Conservation (phyloP, 257 asterid genomes). For the Lantana camara region DNA sequence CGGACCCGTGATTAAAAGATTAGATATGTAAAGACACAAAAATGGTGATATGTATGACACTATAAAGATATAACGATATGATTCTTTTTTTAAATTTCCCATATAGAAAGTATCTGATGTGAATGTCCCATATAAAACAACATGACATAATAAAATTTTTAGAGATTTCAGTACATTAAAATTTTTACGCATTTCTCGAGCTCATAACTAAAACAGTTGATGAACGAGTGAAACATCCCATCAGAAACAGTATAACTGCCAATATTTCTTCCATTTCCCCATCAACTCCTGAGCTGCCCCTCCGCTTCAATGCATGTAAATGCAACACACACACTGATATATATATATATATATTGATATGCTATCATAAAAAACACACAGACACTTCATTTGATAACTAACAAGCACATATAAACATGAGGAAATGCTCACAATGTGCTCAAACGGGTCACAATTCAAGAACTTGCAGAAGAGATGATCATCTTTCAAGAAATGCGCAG, state of each 20-base stretch:
- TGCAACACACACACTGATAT: not conserved
- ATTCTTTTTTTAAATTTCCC: too few species aligned
- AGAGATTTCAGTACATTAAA: too few species aligned
- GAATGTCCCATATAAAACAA: too few species aligned
- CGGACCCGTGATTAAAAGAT: too few species aligned
- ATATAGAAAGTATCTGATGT: too few species aligned
- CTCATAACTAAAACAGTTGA: too few species aligned
- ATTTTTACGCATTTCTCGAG: too few species aligned
- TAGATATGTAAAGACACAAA: too few species aligned
- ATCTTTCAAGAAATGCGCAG: not conserved
- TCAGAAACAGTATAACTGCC: not conserved
- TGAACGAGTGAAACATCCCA: not conserved
- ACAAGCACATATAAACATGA: conserved; percentile 33
- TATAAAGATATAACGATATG: too few species aligned
- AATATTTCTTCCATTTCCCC: not conserved
- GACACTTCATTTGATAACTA: not conserved
- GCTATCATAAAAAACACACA: not conserved
- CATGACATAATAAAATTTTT: too few species aligned
- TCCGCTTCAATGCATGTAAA: not conserved
- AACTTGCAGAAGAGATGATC: conserved; percentile 41
- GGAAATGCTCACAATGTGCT: conserved; percentile 59
- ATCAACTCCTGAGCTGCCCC: not conserved
- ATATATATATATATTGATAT: not conserved
- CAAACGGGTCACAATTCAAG: conserved; percentile 56
- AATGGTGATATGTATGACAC: too few species aligned